Evolutionary conservation across 768 basidiomycete species (phyloP).

Genomic region (Suillus plorans): DNA sequence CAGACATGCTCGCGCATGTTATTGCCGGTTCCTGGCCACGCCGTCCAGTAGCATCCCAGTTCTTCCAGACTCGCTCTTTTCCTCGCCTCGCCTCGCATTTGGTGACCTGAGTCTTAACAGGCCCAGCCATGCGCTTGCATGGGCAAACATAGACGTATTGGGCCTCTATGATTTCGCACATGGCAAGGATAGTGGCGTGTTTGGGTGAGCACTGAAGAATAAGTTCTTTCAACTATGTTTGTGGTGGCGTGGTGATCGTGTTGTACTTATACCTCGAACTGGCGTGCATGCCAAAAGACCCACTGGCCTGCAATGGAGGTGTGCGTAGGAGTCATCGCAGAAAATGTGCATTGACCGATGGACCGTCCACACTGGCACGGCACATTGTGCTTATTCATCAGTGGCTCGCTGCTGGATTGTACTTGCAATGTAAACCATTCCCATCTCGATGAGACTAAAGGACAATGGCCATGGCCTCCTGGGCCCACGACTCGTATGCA

Average conservation of each 20-base stretch:
- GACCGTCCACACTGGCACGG: not conserved
- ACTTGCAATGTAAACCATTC: not conserved
- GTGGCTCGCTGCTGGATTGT: not conserved
- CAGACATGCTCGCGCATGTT: not conserved
- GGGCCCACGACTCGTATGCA: not conserved
- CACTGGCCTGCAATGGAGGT: not conserved
- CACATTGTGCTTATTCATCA: not conserved
- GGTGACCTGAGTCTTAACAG: not conserved
- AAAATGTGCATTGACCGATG: not conserved
- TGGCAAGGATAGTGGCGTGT: not conserved
- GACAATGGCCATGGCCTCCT: not conserved
- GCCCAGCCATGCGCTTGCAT: not conserved
- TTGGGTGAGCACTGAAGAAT: not conserved
- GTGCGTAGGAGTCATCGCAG: not conserved
- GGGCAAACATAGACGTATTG: not conserved
- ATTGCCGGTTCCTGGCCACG: not conserved
- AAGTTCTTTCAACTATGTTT: not conserved
- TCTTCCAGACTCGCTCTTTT: not conserved
- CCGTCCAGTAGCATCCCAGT: not conserved
- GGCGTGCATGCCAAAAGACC: not conserved
- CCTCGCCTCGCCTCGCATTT: not conserved
- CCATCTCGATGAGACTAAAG: not conserved
- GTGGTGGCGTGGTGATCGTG: no score
- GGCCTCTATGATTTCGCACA: not conserved
- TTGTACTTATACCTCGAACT: not conserved